A percentile compares a stretch with the other conserved stretches of the same genome.
Evolutionary conservation across 2,329 filamentous ascomycete genomes (phyloP).

Genomic region (Teratosphaeria destructans): DNA sequence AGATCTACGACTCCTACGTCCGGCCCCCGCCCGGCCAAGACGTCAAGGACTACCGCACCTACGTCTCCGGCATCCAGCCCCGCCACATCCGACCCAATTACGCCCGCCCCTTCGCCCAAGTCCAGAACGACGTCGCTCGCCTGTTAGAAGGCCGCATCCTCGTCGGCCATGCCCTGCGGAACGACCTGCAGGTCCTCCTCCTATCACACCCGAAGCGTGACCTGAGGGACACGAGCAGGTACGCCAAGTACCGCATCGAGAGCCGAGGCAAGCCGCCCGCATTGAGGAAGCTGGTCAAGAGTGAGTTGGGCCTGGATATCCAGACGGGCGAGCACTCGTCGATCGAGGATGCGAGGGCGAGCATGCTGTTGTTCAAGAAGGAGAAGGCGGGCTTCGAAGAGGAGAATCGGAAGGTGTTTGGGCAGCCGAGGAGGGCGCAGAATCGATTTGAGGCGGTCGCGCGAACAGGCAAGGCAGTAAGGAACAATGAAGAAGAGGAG

Average conservation of each 20-base stretch:
- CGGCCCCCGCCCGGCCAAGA: conserved; percentile 50
- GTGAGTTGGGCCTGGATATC: conserved; percentile 48
- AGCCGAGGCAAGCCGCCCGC: conserved; percentile 59
- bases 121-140: conserved; percentile 59
- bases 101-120: conserved; percentile 55
- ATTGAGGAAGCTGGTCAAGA: conserved; percentile 48
- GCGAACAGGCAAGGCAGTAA: background rate
- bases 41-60: conserved; percentile 85
- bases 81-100: conserved; percentile 53
- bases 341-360: conserved; percentile 70
- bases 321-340: conserved; percentile 51
- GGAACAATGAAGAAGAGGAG: background rate
- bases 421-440: conserved; percentile 14
- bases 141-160: conserved; percentile 63
- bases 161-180: conserved; percentile 73
- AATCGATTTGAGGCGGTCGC: background rate
- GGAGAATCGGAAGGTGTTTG: conserved; percentile 61
- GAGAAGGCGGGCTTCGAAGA: conserved; percentile 79
- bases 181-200: conserved; percentile 64
- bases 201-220: conserved; percentile 69
- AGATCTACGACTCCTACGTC: conserved; percentile 91
- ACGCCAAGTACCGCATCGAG: conserved; percentile 61
- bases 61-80: conserved; percentile 70
- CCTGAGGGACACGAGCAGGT: conserved; percentile 74
- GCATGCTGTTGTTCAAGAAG: conserved; percentile 78